Evolutionary conservation across 768 basidiomycete species (phyloP), one percentile per base, ranked within the genome.

Genomic region (Agaricus blazei): DNA sequence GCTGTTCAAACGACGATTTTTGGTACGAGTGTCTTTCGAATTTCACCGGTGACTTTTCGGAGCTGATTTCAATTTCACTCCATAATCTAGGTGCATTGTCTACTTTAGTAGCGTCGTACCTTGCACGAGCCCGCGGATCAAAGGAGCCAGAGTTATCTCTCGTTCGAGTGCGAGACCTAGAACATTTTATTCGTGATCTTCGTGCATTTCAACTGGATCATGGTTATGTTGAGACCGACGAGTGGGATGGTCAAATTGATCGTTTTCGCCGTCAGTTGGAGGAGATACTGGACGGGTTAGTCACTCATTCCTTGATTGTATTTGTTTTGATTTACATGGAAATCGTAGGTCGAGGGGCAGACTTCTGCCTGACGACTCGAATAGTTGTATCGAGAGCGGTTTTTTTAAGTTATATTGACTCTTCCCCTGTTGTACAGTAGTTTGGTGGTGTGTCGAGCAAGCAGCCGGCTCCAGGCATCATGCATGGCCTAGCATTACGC

Each of bases 61-160:
- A 23, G 3, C 44, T 46, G 19, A 46, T 46, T 27, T 41, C n/a
- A 9, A 24, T 14, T 34, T 11, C 34, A 34, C 5, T 19, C 19
- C 19, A 11, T 34, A 11, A 34, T 11, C 34, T 11, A 82, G 85
- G 88, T 31, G 87, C 82, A n/a, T 54, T 85, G 9, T 67, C 87
- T 3, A 90, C 88, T 0, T 23, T 89, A 19, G 77, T 84, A 12
- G 87, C 88, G 15, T 84, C 87, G 1, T 90, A 85, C 66, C 74
- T 90, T 26, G 88, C 88, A 3, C 81, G 83, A 11, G 75, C 79
- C 26, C 80, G 87, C 27, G 85, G 87, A 9, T 82, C 85, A 0
- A 79, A 80, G 37, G 88, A 90, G 60, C 88, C 88, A 1, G 85
- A 89, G 58, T 50, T 76, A n/a, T 86, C 85, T 0, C 72, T 75